A percentile compares a stretch with the other conserved stretches of the same genome.
Evolutionary conservation across 257 asterid species (phyloP).

Genomic region (Ballota nigra): DNA sequence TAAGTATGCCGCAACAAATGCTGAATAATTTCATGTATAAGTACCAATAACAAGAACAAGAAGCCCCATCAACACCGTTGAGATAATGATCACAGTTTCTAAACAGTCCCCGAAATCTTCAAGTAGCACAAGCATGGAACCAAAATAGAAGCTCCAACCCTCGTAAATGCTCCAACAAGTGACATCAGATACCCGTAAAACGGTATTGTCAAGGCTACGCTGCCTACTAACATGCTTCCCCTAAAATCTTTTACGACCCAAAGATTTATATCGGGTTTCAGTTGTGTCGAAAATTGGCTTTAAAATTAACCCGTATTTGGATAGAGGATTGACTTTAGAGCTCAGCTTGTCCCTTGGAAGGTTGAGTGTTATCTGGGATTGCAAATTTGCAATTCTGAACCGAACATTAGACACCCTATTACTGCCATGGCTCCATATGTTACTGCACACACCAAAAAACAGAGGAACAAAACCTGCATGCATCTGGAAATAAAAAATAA

Average conservation of each 20-base stretch:
- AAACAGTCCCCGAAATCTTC: constrained; percentile 43
- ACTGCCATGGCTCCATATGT: no score
- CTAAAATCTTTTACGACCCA: background rate
- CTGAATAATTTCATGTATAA: constrained; percentile 16
- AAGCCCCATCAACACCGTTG: constrained; percentile 16
- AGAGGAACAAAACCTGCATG: no score
- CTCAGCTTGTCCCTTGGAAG: constrained; percentile 42
- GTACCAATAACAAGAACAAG: constrained; percentile 21
- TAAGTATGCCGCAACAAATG: background rate
- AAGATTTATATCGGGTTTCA: constrained; percentile 23
- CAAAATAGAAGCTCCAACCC: constrained; percentile 40
- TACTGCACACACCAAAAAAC: no score
- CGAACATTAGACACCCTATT: no score
- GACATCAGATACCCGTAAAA: constrained; percentile 47
- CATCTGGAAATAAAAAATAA: no score
- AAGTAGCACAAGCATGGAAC: constrained; percentile 63
- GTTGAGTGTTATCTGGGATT: constrained; percentile 54
- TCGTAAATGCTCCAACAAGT: constrained; percentile 53
- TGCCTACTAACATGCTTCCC: constrained; percentile 29
- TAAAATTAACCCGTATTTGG: constrained; percentile 57
- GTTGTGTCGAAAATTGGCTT: constrained; percentile 38
- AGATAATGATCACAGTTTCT: constrained; percentile 17
- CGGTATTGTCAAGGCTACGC: constrained; percentile 57
- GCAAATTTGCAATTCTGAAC: no score
- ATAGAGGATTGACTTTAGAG: constrained; percentile 54